phyloP scores from a whole-genome alignment of 352 stramenopile genomes.

The Globisporangium parvum region DNA sequence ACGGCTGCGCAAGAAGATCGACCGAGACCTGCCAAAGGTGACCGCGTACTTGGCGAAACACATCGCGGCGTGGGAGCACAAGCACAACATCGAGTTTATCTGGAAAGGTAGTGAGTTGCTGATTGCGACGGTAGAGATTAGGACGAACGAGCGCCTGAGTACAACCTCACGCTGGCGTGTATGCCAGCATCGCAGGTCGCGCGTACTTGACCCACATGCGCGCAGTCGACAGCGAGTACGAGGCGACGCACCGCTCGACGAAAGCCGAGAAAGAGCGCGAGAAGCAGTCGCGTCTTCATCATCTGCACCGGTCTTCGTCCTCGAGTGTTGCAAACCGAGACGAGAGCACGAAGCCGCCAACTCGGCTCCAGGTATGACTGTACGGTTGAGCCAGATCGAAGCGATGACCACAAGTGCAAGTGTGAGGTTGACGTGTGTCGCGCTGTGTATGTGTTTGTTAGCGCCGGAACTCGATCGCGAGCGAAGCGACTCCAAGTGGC shows the following conservation, averaged over 20 bases:
- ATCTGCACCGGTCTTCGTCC: conserved; percentile 1
- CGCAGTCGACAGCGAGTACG: conserved; percentile 15
- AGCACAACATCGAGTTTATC: conserved; percentile 23
- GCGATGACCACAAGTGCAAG: no score
- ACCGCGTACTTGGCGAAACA: conserved; percentile 29
- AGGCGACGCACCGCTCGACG: background rate
- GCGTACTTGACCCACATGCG: conserved; percentile 32
- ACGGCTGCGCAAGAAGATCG: conserved; percentile 28
- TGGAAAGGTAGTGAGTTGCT: conserved; percentile 24
- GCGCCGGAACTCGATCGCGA: conserved; percentile 12
- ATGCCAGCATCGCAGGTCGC: conserved; percentile 10
- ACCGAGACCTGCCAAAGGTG: conserved; percentile 33
- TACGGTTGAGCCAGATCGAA: background rate
- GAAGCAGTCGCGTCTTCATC: conserved; percentile 3
- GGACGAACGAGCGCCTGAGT: no score
- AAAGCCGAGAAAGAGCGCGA: conserved; percentile 13
- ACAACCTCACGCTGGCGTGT: background rate
- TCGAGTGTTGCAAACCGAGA: conserved; percentile 1
- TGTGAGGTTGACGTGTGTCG: background rate
- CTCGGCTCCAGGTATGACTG: conserved; percentile 9
- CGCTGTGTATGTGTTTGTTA: background rate
- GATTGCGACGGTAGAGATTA: no score
- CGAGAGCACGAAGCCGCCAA: conserved; percentile 3
- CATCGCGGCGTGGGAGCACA: conserved; percentile 33
- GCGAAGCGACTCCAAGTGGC: conserved; percentile 1